Base-by-base conservation (phyloP, 176 grass and related monocot species). In the Cenchrus americanus region DNA sequence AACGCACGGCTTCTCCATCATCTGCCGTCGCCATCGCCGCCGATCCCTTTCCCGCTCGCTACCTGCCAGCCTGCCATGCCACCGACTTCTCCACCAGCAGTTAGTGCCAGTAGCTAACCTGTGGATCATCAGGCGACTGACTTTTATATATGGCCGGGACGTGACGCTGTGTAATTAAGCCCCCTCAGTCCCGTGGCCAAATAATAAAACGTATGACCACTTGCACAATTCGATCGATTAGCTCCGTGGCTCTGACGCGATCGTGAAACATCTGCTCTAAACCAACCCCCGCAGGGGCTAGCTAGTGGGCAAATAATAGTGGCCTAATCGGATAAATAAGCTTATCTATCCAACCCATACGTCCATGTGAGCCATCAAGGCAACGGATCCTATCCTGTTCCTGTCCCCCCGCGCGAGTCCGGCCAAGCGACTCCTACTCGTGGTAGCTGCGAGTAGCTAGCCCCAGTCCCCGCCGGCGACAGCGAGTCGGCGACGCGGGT, bases 251-350 rank as follows among this genome's bases (percentile, higher is more conserved):
- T 4, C 1, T 10, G 27, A 21, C 14, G 41, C 54, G 17, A n/a
- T 10, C 67, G 80, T 82, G 80, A 73, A 73, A 62, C 68, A 37
- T 62, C 67, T 47, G 82, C 50, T 5, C 73, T 62, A 79, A 71
- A 79, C 34, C 34, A 37, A 37, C 34, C 55, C 10, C 18, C 14
- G 42, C 13, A n/a, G 3, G 34, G 34, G 34, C 34, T 22, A 12
- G 60, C 42, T 64, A 59, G 57, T n/a, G 62, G 44, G 44, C 46
- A 51, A 72, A 27, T 51, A 49, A 71, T 26, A 11, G 18, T 12
- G 19, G 49, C n/a, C n/a, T n/a, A n/a, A n/a, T n/a, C n/a, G n/a
- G n/a, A n/a, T n/a, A 79, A 50, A 50, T 24, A 65, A 34, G 14
- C 26, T 80, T 66, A 80, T 80, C 77, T 14, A 7, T 52, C 62